A percentile compares a stretch with the other conserved stretches of the same genome.
Evolutionary conservation across 306 rosid species (phyloP).

Genomic region (Ceratonia siliqua): DNA sequence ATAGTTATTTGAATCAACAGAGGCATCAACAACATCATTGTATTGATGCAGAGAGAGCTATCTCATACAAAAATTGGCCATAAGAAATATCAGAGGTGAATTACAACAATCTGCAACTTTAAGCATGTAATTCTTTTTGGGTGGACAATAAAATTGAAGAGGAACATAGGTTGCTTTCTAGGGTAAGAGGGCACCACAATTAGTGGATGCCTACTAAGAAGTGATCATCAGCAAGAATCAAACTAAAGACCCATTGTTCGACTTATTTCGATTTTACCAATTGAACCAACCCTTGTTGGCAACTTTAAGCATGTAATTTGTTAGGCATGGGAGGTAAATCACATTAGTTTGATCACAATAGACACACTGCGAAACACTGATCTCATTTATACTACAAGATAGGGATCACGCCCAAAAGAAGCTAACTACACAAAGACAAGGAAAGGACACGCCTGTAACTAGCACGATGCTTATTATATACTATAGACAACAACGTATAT

Average conservation of each 20-base stretch:
- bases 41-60: conserved; percentile 14
- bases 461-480: not conserved
- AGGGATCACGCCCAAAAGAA: not conserved
- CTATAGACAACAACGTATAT: not conserved
- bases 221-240: no score
- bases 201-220: no score
- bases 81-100: not conserved
- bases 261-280: no score
- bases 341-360: not conserved
- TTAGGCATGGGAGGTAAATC: not conserved
- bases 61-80: not conserved
- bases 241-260: no score
- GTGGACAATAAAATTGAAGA: no score
- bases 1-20: conserved; percentile 12
- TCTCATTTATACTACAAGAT: not conserved
- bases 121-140: conserved; percentile 21
- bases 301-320: conserved; percentile 15
- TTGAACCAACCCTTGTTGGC: no score
- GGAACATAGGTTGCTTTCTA: no score
- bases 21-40: not conserved
- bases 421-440: not conserved
- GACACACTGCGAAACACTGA: not conserved
- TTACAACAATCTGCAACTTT: not conserved
- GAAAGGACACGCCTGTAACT: not conserved
- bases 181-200: no score